A percentile compares a stretch with the other conserved stretches of the same genome.
Evolutionary conservation across 148 eudicot genomes (phyloP).

Genomic region (Rhododendron molle): DNA sequence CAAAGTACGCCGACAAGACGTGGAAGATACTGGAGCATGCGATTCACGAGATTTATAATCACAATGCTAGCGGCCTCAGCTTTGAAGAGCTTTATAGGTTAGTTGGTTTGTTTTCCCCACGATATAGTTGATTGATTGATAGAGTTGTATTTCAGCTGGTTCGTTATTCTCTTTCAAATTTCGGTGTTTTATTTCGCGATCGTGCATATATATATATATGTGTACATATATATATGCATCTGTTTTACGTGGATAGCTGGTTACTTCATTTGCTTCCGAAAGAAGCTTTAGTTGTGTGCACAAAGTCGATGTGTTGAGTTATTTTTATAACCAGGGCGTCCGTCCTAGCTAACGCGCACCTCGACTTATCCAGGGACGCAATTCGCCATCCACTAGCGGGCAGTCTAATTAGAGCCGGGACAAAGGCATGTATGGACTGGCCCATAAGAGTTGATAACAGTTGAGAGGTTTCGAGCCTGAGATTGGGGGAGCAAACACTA

Average conservation of each 20-base stretch:
- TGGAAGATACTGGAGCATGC: constrained; percentile 72
- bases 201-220: neutral
- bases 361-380: neutral
- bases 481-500: neutral
- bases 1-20: constrained; percentile 64
- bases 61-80: constrained; percentile 64
- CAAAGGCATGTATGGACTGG: neutral
- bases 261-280: neutral
- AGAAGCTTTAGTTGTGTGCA: neutral
- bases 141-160: neutral
- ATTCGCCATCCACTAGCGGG: neutral
- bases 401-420: neutral
- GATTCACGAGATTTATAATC: constrained; percentile 67
- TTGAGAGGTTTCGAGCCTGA: neutral
- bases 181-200: neutral
- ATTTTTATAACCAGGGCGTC: neutral
- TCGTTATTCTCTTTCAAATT: neutral
- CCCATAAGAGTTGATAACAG: neutral
- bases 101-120: neutral
- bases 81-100: constrained; percentile 75
- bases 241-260: neutral
- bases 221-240: neutral
- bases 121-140: neutral
- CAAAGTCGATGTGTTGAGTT: neutral
- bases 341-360: neutral